A percentile compares a stretch with the other conserved stretches of the same genome.
These are phyloP conservation scores for Funneliformis geosporum DNA, from an alignment of 192 early-diverging fungal species.

Conservation along the genomic window DNA sequence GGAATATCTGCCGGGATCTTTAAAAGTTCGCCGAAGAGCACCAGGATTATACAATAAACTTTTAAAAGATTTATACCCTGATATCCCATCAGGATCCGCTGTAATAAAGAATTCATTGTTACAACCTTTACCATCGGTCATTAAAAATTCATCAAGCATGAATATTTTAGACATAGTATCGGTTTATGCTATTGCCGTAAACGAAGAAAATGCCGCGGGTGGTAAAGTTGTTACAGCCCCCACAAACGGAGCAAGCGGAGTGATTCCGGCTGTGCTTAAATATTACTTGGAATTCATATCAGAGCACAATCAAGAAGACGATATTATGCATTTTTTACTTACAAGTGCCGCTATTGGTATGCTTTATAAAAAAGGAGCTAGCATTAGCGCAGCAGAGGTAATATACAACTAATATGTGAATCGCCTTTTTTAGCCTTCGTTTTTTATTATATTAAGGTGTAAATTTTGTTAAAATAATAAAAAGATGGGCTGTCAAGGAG, in stretches of 20 bases:
- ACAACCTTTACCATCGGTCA: not conserved
- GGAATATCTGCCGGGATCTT: conserved; percentile 73
- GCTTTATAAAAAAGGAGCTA: conserved; percentile 94
- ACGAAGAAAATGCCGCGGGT: conserved; percentile 86
- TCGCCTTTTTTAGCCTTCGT: no score
- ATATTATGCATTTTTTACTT: conserved; percentile 89
- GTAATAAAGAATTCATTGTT: not conserved
- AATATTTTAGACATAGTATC: conserved; percentile 86
- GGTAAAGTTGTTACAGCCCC: conserved; percentile 91
- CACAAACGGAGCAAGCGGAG: conserved; percentile 91
- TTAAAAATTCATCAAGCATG: not conserved
- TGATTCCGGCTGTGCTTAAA: conserved; percentile 92
- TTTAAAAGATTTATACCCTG: conserved; percentile 70
- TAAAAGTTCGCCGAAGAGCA: conserved; percentile 82
- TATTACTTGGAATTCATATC: conserved; percentile 96
- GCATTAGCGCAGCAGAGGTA: conserved; percentile 86
- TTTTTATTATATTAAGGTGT: no score
- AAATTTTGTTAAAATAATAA: not conserved
- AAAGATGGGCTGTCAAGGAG: conserved; percentile 93
- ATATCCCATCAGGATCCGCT: not conserved
- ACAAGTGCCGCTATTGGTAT: conserved; percentile 94
- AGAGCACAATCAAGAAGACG: conserved; percentile 70
- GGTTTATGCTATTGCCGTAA: conserved; percentile 94
- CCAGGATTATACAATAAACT: conserved; percentile 86
- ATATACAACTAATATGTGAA: not conserved